phyloP scores from a whole-genome alignment of 164 flowering plant species.

The Amborella trichopoda region DNA sequence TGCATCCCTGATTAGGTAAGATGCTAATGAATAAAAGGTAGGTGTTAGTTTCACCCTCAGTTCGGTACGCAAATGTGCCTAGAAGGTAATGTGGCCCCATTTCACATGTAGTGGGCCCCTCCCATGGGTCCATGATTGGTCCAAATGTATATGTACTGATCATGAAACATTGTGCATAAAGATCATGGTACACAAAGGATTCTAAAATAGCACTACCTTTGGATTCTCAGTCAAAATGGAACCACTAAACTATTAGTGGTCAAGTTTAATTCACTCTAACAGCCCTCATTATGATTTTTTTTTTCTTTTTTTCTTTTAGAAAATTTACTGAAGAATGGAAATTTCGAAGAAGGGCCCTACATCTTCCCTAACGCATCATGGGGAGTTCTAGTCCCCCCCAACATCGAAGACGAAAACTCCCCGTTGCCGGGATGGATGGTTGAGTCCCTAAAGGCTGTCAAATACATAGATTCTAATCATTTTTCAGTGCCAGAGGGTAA shows the following conservation, averaged over 20 bases:
- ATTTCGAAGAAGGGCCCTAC: conserved; percentile 82
- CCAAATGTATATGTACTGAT: not conserved
- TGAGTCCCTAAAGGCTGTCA: conserved; percentile 78
- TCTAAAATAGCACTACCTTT: not conserved
- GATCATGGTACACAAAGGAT: not conserved
- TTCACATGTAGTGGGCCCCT: no score
- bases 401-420: conserved; percentile 66
- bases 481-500: conserved; percentile 57
- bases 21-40: no score
- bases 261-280: not conserved
- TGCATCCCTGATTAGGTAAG: no score
- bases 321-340: conserved; percentile 64
- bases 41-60: no score
- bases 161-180: not conserved
- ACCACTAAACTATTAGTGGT: no score
- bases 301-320: conserved; percentile 22
- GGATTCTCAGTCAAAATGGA: no score
- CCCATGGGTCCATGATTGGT: not conserved
- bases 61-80: no score
- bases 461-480: conserved; percentile 59
- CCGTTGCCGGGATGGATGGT: conserved; percentile 78
- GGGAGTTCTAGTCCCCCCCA: conserved; percentile 79
- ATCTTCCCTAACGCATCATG: conserved; percentile 47
- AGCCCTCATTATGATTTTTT: not conserved
- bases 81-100: no score